Base-by-base conservation (phyloP, 2,329 filamentous ascomycete species). In the Dothidotthia symphoricarpi region DNA sequence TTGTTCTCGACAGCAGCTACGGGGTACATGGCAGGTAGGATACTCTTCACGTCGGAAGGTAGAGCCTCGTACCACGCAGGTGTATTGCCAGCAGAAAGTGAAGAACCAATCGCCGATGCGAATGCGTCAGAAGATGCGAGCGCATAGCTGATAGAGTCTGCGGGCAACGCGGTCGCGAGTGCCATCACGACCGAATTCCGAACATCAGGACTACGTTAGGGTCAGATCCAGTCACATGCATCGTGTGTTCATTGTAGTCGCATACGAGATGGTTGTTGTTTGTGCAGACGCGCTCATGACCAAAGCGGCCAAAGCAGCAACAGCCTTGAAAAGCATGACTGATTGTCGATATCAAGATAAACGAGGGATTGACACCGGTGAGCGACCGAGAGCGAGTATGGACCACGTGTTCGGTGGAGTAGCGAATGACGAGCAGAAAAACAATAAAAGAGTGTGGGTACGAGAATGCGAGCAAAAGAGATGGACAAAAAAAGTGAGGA, bases 11-110 rank as follows among this genome's bases (percentile, higher is more conserved):
- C 42, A 40, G 49, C 45, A 16, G 42, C 31, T 9, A 42, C 55
- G 17, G 63, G 55, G 49, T 64, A 66, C 32, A 64, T 47, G 15
- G 64, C 50, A 16, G 70, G 53, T 30, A 75, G 59, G 43, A 68
- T 67, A 30, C 57, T 67, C 61, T 74, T 65, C 31, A 75, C 63
- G 38, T 70, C 69, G 29, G 63, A 51, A 6, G 72, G 72, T 3
- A 75, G 66, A 7, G 66, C 62, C 7, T 63, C 53, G 59, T 70
- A 74, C 72, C 72, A 75, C 3, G 57, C 43, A 13, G 72, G 71
- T 13, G 67, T 68, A 19, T 63, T 55, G 52, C 70, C 68, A 22
- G 67, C 68, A 9, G 61, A 53, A 59, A 75, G 64, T 30, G 71
- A 64, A 7, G 70, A 69, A 10, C 63, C 63, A 55, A 75, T 64